phyloP scores from a whole-genome alignment of 768 basidiomycete genomes.

The Tubosaeta sp. region DNA sequence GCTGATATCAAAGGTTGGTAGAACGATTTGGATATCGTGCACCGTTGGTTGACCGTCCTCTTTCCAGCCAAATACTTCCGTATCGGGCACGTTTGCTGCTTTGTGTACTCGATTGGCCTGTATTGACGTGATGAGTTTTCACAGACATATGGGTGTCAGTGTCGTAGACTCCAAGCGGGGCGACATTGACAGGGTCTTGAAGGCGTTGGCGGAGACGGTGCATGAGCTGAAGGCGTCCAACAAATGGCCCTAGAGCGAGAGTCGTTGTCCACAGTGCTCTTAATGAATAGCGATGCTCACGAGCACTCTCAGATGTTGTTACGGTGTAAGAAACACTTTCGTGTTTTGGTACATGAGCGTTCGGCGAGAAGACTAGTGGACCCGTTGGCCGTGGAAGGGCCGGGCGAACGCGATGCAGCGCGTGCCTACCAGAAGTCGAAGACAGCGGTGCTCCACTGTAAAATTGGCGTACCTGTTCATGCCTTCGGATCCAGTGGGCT shows the following conservation, averaged over 20 bases:
- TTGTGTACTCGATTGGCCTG: not conserved
- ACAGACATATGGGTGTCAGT: constrained; percentile 87
- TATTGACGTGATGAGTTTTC: not conserved
- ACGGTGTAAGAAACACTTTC: too few relatives aligned
- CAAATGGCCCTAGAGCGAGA: not conserved
- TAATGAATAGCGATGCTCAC: too few relatives aligned
- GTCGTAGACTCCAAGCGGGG: constrained; percentile 65
- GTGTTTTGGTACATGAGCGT: too few relatives aligned
- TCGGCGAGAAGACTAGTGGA: too few relatives aligned
- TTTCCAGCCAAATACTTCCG: constrained; percentile 81
- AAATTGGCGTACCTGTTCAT: too few relatives aligned
- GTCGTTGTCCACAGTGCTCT: not conserved
- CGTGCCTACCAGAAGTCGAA: too few relatives aligned
- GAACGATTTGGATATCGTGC: not conserved
- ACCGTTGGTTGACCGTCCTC: constrained; percentile 4
- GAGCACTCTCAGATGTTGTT: too few relatives aligned
- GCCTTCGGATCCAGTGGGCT: too few relatives aligned
- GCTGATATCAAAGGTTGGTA: constrained; percentile 71
- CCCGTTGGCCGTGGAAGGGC: too few relatives aligned
- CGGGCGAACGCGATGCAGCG: too few relatives aligned
- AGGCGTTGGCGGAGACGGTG: constrained; percentile 58
- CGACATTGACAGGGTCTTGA: constrained; percentile 71
- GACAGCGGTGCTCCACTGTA: too few relatives aligned
- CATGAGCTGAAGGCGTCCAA: constrained; percentile 29
- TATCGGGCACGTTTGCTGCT: constrained; percentile 55